phyloP scores from a whole-genome alignment of 1,139 yeast genomes.

The Debaryomyces robertsiae region DNA sequence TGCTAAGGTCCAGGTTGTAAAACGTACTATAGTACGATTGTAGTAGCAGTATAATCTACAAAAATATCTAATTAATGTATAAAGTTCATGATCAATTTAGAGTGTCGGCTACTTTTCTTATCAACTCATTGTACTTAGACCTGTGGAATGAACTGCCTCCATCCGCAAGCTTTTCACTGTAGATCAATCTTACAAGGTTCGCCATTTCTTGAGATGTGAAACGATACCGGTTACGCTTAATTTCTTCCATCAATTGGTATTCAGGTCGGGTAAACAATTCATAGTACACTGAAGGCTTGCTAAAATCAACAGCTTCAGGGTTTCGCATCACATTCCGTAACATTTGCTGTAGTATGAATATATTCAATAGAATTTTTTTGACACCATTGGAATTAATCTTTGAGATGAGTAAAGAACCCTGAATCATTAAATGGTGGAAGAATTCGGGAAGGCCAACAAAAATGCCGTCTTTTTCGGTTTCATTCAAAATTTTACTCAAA shows the following conservation, averaged over 20 bases:
- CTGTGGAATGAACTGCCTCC: slow-evolving; percentile 45
- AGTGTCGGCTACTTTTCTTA: slow-evolving; percentile 28
- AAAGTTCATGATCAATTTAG: slow-evolving; percentile 2
- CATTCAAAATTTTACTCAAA: slow-evolving; percentile 30
- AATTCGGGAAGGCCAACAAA: slow-evolving; percentile 58
- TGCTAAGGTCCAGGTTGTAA: slow-evolving; percentile 11
- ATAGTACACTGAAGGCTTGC: slow-evolving; percentile 59
- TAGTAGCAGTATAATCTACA: neutral
- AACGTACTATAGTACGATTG: too few species aligned
- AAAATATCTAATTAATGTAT: slow-evolving; percentile 2
- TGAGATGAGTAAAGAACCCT: slow-evolving; percentile 58
- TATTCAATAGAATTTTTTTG: slow-evolving; percentile 65
- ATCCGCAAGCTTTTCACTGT: slow-evolving; percentile 48
- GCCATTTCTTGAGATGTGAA: slow-evolving; percentile 30
- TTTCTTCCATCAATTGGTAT: slow-evolving; percentile 30
- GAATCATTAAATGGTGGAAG: slow-evolving; percentile 58
- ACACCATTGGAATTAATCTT: slow-evolving; percentile 68
- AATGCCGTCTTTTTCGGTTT: slow-evolving; percentile 33
- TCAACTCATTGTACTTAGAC: slow-evolving; percentile 42
- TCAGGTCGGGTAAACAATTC: slow-evolving; percentile 53
- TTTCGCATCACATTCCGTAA: slow-evolving; percentile 61
- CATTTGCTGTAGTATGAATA: slow-evolving; percentile 75
- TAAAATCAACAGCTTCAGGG: slow-evolving; percentile 63
- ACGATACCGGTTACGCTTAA: slow-evolving; percentile 20
- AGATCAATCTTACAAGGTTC: slow-evolving; percentile 43